Conservation (phyloP, 176 grass and related monocot genomes). For the Carex kokanica region DNA sequence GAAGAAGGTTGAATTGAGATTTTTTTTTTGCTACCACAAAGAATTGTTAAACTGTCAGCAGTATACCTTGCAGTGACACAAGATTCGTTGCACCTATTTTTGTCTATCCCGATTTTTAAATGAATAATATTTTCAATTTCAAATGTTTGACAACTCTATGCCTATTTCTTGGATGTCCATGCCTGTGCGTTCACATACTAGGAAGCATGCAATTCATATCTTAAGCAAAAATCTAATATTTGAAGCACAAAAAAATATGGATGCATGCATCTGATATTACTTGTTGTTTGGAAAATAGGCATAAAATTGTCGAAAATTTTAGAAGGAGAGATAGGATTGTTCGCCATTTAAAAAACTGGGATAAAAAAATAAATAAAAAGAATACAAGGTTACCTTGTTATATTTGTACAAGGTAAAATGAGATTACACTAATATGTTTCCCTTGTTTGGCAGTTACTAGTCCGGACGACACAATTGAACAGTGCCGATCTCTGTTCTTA, state of each 20-base stretch:
- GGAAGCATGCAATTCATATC: too few relatives aligned
- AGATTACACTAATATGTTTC: not conserved
- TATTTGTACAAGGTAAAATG: not conserved
- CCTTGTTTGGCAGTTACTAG: constrained; percentile 62
- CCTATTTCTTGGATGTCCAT: not conserved
- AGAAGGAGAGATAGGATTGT: too few relatives aligned
- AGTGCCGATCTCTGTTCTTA: constrained; percentile 81
- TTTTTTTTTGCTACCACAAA: not conserved
- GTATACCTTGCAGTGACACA: not conserved
- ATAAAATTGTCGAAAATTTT: not conserved
- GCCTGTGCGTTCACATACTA: not conserved
- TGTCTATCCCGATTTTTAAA: not conserved
- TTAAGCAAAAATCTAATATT: too few relatives aligned
- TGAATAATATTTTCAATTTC: not conserved
- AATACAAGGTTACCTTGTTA: not conserved
- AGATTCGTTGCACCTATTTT: not conserved
- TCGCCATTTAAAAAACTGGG: not conserved
- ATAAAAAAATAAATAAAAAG: not conserved
- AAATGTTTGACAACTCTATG: not conserved
- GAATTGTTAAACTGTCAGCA: not conserved
- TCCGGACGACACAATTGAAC: constrained; percentile 66
- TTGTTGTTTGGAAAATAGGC: not conserved
- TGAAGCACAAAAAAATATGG: too few relatives aligned
- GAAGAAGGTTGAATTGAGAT: not conserved
- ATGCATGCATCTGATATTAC: not conserved